Conservation (phyloP, 2,329 filamentous ascomycete species). For the Paecilomyces sp. region DNA sequence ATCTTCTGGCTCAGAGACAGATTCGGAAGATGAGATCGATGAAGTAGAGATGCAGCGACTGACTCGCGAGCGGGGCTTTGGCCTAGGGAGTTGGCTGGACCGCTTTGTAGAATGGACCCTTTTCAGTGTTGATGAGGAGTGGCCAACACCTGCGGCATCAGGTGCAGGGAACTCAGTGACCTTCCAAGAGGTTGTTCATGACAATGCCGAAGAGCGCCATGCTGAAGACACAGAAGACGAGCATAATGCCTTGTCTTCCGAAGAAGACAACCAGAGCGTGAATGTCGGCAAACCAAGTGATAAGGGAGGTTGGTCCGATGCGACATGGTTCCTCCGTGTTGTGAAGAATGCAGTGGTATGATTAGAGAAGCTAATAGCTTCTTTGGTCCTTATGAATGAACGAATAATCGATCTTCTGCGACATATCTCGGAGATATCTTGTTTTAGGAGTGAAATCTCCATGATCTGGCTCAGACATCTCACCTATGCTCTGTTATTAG, state of each 20-base stretch:
- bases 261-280: slow-evolving; percentile 19
- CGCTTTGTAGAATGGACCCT: slow-evolving; percentile 51
- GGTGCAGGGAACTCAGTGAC: neutral
- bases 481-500: neutral
- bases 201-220: neutral
- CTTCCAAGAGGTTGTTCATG: slow-evolving; percentile 14
- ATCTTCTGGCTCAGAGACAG: slow-evolving; percentile 19
- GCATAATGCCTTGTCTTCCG: slow-evolving; percentile 18
- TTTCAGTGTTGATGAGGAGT: slow-evolving; percentile 48
- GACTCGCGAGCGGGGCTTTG: slow-evolving; percentile 46
- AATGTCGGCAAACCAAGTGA: slow-evolving; percentile 28
- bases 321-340: slow-evolving; percentile 50
- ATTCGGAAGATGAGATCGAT: slow-evolving; percentile 36
- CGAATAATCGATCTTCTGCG: neutral
- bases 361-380: neutral
- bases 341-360: slow-evolving; percentile 33
- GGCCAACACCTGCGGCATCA: slow-evolving; percentile 3
- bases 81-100: slow-evolving; percentile 52
- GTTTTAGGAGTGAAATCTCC: neutral
- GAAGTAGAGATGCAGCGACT: slow-evolving; percentile 48
- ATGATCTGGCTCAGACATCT: neutral
- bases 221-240: slow-evolving; percentile 16
- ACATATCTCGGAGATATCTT: neutral
- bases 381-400: neutral
- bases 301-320: slow-evolving; percentile 51